Evolutionary conservation across 2,329 filamentous ascomycete species (phyloP).

Genomic region (Chrysosporium queenslandicum): DNA sequence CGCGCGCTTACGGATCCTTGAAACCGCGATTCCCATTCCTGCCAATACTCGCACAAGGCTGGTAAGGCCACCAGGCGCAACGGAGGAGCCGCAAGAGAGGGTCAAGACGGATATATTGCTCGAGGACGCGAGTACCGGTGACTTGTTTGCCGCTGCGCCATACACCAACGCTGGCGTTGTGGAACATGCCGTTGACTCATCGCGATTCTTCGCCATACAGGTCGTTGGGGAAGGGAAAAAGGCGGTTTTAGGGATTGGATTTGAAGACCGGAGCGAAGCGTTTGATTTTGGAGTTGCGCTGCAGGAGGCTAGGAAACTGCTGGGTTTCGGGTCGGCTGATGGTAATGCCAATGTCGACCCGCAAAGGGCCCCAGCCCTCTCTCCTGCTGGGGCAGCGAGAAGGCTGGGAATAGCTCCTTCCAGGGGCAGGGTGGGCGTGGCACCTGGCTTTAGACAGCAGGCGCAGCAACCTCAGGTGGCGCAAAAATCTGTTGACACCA

Average conservation of each 20-base stretch:
- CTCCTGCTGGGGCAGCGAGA: not conserved
- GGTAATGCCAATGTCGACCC: slow-evolving; percentile 11
- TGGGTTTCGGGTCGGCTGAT: slow-evolving; percentile 48
- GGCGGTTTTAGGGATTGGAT: slow-evolving; percentile 72
- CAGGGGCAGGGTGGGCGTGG: not conserved
- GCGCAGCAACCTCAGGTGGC: slow-evolving; percentile 23
- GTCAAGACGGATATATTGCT: slow-evolving; percentile 67
- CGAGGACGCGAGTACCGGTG: slow-evolving; percentile 61
- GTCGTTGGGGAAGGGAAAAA: slow-evolving; percentile 70
- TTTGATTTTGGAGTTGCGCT: slow-evolving; percentile 76
- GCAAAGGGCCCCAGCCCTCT: not conserved
- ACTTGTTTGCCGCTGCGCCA: slow-evolving; percentile 74
- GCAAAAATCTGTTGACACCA: slow-evolving; percentile 42
- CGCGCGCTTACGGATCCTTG: slow-evolving; percentile 65
- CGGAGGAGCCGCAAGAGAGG: slow-evolving; percentile 38
- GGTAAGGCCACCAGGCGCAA: slow-evolving; percentile 16
- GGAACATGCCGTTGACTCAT: slow-evolving; percentile 68
- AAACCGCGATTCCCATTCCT: slow-evolving; percentile 50
- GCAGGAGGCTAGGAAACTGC: slow-evolving; percentile 63
- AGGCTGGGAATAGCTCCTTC: slow-evolving; percentile 4
- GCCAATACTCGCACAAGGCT: slow-evolving; percentile 15
- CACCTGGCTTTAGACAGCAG: not conserved
- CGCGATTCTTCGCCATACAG: slow-evolving; percentile 72
- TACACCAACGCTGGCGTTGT: slow-evolving; percentile 59
- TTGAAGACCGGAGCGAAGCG: slow-evolving; percentile 74